A percentile compares a stretch with the other conserved stretches of the same genome.
Conservation (phyloP, 192 early-diverging fungal species). For the Allomyces javanicus region DNA sequence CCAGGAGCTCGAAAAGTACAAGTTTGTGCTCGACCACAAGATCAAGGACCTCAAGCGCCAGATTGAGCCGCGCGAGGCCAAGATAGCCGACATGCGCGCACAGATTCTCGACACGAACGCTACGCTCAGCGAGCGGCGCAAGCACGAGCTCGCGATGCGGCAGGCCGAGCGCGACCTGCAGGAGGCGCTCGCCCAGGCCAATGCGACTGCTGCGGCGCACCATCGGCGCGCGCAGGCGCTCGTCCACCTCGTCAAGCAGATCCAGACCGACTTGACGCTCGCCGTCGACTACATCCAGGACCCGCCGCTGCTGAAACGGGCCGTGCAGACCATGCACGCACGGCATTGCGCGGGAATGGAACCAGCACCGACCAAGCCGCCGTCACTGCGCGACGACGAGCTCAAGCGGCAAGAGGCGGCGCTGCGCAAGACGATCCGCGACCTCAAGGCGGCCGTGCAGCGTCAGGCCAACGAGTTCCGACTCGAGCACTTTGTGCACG, state of each 20-base stretch:
- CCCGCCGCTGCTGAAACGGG: conserved; percentile 9
- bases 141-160: conserved; percentile 10
- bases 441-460: neutral
- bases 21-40: conserved; percentile 32
- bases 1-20: conserved; percentile 42
- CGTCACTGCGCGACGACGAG: neutral
- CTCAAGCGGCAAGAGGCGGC: neutral
- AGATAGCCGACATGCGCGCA: conserved; percentile 25
- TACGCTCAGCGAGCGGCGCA: conserved; percentile 17
- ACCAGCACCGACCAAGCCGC: neutral
- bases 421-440: neutral
- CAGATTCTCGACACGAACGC: conserved; percentile 27
- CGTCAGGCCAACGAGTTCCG: neutral
- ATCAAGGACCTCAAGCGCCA: conserved; percentile 39
- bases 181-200: conserved; percentile 7
- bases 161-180: conserved; percentile 11
- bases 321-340: neutral
- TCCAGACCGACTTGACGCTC: conserved; percentile 18
- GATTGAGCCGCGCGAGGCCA: conserved; percentile 31
- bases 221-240: conserved; percentile 16
- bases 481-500: conserved; percentile 1
- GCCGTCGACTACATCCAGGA: conserved; percentile 25
- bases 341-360: neutral
- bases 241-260: conserved; percentile 9
- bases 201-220: conserved; percentile 8